Base-by-base conservation (phyloP, 768 basidiomycete genomes). In the Rubroboletus satanas region DNA sequence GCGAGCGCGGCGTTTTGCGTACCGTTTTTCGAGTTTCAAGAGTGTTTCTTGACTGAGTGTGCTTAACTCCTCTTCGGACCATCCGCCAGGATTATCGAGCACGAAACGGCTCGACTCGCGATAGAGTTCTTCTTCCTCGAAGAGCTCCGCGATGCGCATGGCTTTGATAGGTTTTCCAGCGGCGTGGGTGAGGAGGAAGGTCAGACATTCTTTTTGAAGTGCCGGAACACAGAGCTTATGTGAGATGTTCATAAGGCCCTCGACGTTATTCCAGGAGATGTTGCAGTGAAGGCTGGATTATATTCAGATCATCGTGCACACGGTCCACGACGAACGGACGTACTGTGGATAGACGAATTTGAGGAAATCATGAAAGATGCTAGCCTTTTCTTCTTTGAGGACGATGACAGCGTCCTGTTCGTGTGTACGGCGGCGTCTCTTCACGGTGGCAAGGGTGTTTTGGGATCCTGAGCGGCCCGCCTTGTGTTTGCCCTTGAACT, bases 241-340 rank as follows among this genome's bases (percentile, higher is more conserved):
- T 3, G 92, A 85, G 21, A 96, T 87, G 65, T 94, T 91, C 83
- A 94, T 88, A 39, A 93, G 79, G 38, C 87, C 87, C 62, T 92
- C 93, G 28, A 93, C 95, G 68, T 97, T 97, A 62, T 91, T 90
- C 92, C 94, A 98, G 0, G 91, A 88, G 51, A 96, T 93, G 9
- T 90, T 90, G 73, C 93, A 96, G 59, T 93, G 89, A 51, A 95
- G 77, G 59, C 88, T 90, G 62, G 42, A 23, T 38, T 37, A 47
- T 33, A 48, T 32, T 61, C 9, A 56, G 45, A 36, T 45, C 35
- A 48, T 45, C 36, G 41, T 38, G 14, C 50, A 54, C 12, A 2
- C 50, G 44, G 9, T 26, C 9, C 15, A 38, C 2, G 35, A 51
- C 17, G 28, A 14, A 51, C 9, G 38, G 15, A 73, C 87, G 64